Evolutionary conservation across 441 rosid genomes (phyloP), one percentile per base, ranked within the genome.

Genomic region (Breynia disticha): DNA sequence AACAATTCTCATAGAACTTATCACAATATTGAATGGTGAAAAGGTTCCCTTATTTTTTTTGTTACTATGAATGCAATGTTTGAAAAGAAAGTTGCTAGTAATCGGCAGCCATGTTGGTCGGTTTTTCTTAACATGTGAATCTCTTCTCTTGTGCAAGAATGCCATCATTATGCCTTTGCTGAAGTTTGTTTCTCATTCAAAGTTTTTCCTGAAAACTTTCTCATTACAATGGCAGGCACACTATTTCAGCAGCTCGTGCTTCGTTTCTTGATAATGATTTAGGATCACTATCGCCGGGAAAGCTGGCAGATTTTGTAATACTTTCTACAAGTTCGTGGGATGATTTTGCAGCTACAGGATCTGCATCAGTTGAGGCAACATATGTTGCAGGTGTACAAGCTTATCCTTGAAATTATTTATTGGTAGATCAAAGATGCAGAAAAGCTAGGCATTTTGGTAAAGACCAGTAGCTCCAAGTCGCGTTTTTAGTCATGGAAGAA

Each of bases 261-360:
- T 82, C 90, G 62, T 87, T 90, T 72, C 79, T 85, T 5, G 95
- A 91, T 55, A 54, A 72, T 5, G 70, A 79, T 18, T 21, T 85
- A 70, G 96, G 98, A 66, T 90, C 96, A 16, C 57, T 87, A 50
- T 67, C 95, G 11, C 62, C 79, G 0, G 87, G 82, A 19, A 87
- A 86, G 63, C 64, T 87, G 5, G 96, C 98, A 2, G 95, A 87
- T 67, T 91, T 91, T 45, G 91, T 84, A 1, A 18, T 85, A 47
- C 62, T 91, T 48, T 79, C 95, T 11, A 43, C 79, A 7, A 42
- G 51, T 62, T 85, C 87, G 0, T 86, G 88, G 94, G 80, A 74
- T 41, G 81, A 73, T 14, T 72, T 87, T 54, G 76, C 76, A 3
- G 62, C 63, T 8, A 81, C 75, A 42, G 87, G 67, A 21, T 74